Conservation (phyloP, 2,329 filamentous ascomycete species). For the Aspergillus neotritici region DNA sequence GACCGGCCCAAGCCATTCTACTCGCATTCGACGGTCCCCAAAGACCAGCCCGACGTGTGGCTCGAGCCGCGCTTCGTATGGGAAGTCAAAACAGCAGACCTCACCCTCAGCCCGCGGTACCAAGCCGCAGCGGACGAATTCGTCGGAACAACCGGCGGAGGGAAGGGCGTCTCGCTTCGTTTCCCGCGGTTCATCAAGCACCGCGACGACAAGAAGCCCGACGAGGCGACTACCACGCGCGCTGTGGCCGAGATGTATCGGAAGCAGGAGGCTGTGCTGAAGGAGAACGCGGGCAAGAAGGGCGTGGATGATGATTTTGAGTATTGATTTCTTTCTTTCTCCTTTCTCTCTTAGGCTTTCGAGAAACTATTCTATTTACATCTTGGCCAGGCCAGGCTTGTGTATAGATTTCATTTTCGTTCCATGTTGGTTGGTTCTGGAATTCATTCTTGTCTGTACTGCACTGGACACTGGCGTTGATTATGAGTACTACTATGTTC, state of each 20-base stretch:
- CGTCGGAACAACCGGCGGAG: conserved; percentile 62
- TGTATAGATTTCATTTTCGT: no score
- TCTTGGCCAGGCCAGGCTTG: not conserved
- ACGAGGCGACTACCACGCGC: conserved; percentile 74
- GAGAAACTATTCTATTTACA: not conserved
- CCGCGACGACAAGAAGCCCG: conserved; percentile 91
- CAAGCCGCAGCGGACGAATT: conserved; percentile 83
- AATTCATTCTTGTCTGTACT: no score
- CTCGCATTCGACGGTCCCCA: conserved; percentile 71
- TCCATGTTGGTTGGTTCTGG: no score
- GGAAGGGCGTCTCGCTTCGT: conserved; percentile 75
- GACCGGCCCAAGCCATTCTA: conserved; percentile 94
- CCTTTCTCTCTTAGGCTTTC: no score
- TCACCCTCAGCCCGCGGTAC: conserved; percentile 88
- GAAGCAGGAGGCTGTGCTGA: conserved; percentile 84
- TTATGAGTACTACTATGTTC: no score
- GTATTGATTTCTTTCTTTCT: conserved; percentile 53
- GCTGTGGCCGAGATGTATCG: conserved; percentile 96
- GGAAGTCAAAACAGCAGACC: conserved; percentile 95
- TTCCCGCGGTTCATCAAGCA: conserved; percentile 91
- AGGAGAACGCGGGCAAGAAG: conserved; percentile 77
- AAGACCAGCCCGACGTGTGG: conserved; percentile 98
- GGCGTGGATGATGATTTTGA: conserved; percentile 97
- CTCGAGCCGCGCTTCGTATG: conserved; percentile 92
- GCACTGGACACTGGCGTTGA: no score